Base-by-base conservation (phyloP, 306 rosid genomes). In the Dryas drummondii region DNA sequence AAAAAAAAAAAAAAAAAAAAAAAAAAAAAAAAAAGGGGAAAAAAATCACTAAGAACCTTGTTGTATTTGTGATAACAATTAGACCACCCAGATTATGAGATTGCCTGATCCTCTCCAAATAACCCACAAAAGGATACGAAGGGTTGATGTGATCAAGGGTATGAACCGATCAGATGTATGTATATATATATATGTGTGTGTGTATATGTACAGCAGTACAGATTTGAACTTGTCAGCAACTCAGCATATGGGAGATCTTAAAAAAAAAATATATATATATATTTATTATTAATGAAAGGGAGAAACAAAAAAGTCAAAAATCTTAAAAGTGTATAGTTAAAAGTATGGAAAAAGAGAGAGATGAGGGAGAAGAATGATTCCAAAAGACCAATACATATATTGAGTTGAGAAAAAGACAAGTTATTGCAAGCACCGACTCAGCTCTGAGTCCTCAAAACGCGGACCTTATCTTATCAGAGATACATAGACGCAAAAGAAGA, bases 391-490 rank as follows among this genome's bases (percentile, higher is more conserved):
- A 5, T 6, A 32, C 16, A 27, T 9, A 27, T 9, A 61, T 53
- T 73, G 45, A 54, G 37, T 66, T 48, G 32, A 45, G 17, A 56
- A 80, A 58, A 83, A 68, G 47, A 73, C 74, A 60, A 76, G 66
- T 60, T 64, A 69, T 58, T 67, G 47, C 57, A 49, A 17, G 40
- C 10, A 32, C 68, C 49, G 69, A 64, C 52, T 10, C 48, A 41
- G 17, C 64, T 70, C 17, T n/a, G 17, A 66, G 10, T 48, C 77
- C 86, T 81, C 78, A 76, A 82, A 81, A 71, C 70, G 86, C 83
- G 88, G 61, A 48, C 86, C 88, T 74, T 78, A 78, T 81, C 87
- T 56, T 76, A 71, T 76, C 76, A 49, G 37, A 76, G 17, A 57
- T n/a, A 6, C 27, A 63, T 22, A 61, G 42, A 73, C 16, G 19